phyloP scores from a whole-genome alignment of 192 early-diverging fungal species.

The Backusella australiensis region DNA sequence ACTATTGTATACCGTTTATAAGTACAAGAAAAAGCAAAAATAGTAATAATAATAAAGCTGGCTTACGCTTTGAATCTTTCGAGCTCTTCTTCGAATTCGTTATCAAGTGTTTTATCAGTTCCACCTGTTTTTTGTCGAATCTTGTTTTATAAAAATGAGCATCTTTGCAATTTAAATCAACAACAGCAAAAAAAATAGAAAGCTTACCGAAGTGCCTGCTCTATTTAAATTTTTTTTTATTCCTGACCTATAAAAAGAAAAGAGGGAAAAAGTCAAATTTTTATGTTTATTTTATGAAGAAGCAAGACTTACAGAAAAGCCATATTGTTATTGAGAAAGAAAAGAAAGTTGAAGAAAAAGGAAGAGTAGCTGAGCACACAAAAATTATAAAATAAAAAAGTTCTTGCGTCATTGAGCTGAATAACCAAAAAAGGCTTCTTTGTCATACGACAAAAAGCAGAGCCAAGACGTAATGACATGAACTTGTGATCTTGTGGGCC shows the following conservation, averaged over 20 bases:
- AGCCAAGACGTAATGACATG: not conserved
- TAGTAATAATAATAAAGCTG: not conserved
- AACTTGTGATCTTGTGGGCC: not conserved
- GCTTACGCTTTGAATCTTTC: constrained; percentile 33
- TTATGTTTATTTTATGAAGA: not conserved
- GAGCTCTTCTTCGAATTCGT: constrained; percentile 50
- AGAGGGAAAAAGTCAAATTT: not conserved
- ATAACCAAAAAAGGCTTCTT: not conserved
- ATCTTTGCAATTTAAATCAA: not conserved
- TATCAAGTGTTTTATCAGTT: constrained; percentile 76
- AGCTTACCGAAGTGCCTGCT: constrained; percentile 63
- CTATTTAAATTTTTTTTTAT: constrained; percentile 80
- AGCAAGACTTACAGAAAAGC: constrained; percentile 29
- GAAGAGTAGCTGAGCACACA: not conserved
- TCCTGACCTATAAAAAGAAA: constrained; percentile 53
- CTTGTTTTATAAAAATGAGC: constrained; percentile 18
- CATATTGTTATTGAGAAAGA: constrained; percentile 19
- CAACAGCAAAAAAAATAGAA: not conserved
- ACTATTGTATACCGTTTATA: constrained; percentile 35
- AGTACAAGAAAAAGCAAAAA: not conserved
- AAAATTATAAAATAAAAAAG: not conserved
- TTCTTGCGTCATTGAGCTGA: not conserved
- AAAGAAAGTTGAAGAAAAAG: not conserved
- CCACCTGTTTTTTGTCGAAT: constrained; percentile 71
- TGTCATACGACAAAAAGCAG: not conserved